Evolutionary conservation across 495 filamentous ascomycete species (phyloP).

Genomic region (Coniosporium apollinis): DNA sequence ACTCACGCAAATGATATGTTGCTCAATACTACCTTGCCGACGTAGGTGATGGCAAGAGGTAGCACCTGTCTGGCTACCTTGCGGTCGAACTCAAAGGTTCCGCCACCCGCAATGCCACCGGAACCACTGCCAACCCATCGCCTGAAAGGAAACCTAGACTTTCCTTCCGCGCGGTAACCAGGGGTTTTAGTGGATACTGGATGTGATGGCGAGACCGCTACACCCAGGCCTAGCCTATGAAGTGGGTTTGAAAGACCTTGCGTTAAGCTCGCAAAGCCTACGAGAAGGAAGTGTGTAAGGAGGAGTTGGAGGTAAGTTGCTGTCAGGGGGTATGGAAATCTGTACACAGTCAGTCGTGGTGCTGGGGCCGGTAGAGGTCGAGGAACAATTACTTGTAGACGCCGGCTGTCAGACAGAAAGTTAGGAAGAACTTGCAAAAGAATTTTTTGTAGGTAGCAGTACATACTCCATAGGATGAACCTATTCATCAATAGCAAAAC

Average conservation of each 20-base stretch:
- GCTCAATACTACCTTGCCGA: conserved; percentile 31
- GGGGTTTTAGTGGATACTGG: conserved; percentile 9
- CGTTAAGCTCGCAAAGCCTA: conserved; percentile 23
- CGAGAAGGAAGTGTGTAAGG: conserved; percentile 29
- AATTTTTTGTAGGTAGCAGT: conserved; percentile 1
- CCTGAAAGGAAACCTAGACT: conserved; percentile 6
- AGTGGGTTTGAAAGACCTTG: conserved; percentile 22
- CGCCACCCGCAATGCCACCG: conserved; percentile 35
- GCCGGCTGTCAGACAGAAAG: conserved; percentile 24
- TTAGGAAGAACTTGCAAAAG: conserved; percentile 2
- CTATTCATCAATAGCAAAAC: conserved; percentile 31
- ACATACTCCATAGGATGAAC: conserved; percentile 30
- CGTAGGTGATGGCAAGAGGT: conserved; percentile 29
- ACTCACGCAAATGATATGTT: conserved; percentile 34
- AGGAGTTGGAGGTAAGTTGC: conserved; percentile 32
- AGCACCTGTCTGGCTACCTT: conserved; percentile 25
- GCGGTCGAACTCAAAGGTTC: conserved; percentile 32
- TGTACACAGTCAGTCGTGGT: too few relatives aligned
- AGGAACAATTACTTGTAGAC: conserved; percentile 34
- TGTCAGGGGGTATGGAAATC: conserved; percentile 33
- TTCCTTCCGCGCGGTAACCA: neutral
- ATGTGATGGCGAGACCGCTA: conserved; percentile 25
- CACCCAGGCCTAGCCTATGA: conserved; percentile 21
- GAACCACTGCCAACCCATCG: conserved; percentile 16
- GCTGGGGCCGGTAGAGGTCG: too few relatives aligned